A percentile compares a stretch with the other conserved stretches of the same genome.
phyloP scores from a whole-genome alignment of 1,284 basidiomycete genomes.

The Ceratobasidium sp. region DNA sequence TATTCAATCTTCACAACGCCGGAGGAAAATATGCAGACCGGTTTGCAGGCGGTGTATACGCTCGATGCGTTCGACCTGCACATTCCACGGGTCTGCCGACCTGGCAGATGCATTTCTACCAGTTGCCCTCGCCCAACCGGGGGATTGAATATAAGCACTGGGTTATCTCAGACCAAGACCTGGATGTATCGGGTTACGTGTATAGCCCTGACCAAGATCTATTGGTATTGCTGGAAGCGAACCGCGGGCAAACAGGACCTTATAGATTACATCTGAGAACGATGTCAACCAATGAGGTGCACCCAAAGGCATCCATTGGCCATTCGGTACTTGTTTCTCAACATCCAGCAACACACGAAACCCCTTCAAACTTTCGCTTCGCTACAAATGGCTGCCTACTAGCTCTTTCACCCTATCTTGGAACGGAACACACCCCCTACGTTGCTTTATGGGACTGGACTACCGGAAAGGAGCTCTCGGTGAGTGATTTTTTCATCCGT shows the following conservation, averaged over 20 bases:
- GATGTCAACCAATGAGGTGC: slow-evolving; percentile 19
- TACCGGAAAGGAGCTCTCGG: background rate
- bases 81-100: background rate
- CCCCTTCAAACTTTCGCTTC: slow-evolving; percentile 19
- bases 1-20: background rate
- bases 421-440: slow-evolving; percentile 2
- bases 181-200: background rate
- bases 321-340: background rate
- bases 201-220: slow-evolving; percentile 22
- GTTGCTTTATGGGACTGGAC: slow-evolving; percentile 33
- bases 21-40: background rate
- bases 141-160: slow-evolving; percentile 16
- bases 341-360: background rate
- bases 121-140: slow-evolving; percentile 25
- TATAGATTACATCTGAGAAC: slow-evolving; percentile 32
- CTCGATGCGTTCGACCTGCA: background rate
- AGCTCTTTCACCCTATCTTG: slow-evolving; percentile 8
- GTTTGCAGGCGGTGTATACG: slow-evolving; percentile 21
- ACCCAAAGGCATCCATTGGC: slow-evolving; percentile 1
- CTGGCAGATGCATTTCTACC: slow-evolving; percentile 14
- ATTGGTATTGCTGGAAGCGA: slow-evolving; percentile 7
- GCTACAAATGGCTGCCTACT: slow-evolving; percentile 11
- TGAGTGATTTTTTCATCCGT: background rate
- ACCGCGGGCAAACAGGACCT: background rate
- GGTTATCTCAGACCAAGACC: background rate